Evolutionary conservation across 495 filamentous ascomycete species (phyloP).

Genomic region (Margaritispora aquatica): DNA sequence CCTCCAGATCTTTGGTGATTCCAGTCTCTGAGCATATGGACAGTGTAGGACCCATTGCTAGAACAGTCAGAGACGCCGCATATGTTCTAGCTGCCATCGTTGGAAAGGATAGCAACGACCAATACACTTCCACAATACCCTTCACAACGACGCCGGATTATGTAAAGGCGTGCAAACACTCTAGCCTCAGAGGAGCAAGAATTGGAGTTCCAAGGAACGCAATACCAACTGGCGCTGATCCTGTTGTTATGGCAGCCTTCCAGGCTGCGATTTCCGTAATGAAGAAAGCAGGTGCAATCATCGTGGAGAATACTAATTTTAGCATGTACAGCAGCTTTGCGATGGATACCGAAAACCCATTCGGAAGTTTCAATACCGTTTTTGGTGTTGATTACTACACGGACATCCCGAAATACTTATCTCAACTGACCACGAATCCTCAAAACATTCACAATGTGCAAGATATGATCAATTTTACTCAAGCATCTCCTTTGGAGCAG

Average conservation of each 20-base stretch:
- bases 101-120: constrained; percentile 42
- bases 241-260: constrained; percentile 29
- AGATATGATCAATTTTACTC: constrained; percentile 30
- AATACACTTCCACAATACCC: constrained; percentile 39
- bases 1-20: constrained; percentile 53
- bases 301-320: constrained; percentile 32
- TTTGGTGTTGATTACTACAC: constrained; percentile 41
- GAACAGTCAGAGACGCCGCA: constrained; percentile 61
- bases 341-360: constrained; percentile 8
- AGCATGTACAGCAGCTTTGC: constrained; percentile 14
- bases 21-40: constrained; percentile 58
- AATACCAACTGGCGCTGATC: constrained; percentile 18
- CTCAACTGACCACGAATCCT: constrained; percentile 39
- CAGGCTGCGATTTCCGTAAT: constrained; percentile 28
- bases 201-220: constrained; percentile 40
- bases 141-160: constrained; percentile 37
- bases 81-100: constrained; percentile 57
- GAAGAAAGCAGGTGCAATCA: constrained; percentile 31
- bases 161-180: constrained; percentile 29
- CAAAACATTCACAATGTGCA: constrained; percentile 32
- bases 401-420: constrained; percentile 38
- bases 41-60: constrained; percentile 50
- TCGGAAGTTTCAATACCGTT: constrained; percentile 24
- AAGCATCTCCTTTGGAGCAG: constrained; percentile 24
- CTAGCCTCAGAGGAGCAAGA: constrained; percentile 29